phyloP scores from a whole-genome alignment of 2,329 filamentous ascomycete species.

The Fonsecaea erecta region DNA sequence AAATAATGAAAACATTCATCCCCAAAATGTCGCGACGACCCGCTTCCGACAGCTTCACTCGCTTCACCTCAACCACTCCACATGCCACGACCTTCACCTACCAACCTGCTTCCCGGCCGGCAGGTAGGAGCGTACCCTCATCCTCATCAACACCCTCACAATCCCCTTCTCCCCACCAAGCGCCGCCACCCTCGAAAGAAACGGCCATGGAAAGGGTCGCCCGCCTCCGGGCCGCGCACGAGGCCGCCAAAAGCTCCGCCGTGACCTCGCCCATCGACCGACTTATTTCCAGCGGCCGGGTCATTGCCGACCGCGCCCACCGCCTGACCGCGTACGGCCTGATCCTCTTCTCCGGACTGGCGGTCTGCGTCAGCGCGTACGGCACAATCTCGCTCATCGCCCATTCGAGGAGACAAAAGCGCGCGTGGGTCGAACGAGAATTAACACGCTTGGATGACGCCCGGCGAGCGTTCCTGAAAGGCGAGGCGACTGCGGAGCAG shows the following conservation, averaged over 20 bases:
- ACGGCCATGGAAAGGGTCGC: conserved; percentile 72
- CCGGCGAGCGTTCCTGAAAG: conserved; percentile 47
- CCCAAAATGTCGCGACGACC: conserved; percentile 44
- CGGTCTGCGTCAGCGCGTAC: conserved; percentile 65
- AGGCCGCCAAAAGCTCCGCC: conserved; percentile 66
- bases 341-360: conserved; percentile 64
- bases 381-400: conserved; percentile 69
- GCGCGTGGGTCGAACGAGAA: conserved; percentile 63
- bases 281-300: conserved; percentile 57
- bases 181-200: conserved; percentile 49
- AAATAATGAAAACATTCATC: conserved; percentile 23
- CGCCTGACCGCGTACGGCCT: conserved; percentile 63
- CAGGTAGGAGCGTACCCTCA: conserved; percentile 25
- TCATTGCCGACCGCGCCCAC: conserved; percentile 65
- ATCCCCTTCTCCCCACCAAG: conserved; percentile 22
- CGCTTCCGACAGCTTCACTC: conserved; percentile 52
- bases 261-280: conserved; percentile 62
- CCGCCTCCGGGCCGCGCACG: conserved; percentile 69
- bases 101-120: conserved; percentile 39
- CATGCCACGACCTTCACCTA: conserved; percentile 45
- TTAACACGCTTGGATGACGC: conserved; percentile 49
- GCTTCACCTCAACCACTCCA: conserved; percentile 57
- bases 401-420: conserved; percentile 68
- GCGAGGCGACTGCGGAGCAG: conserved; percentile 48
- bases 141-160: conserved; percentile 27